A percentile compares a stretch with the other conserved stretches of the same genome.
Conservation (phyloP, 345 rosid species). For the Corchorus olitorius region DNA sequence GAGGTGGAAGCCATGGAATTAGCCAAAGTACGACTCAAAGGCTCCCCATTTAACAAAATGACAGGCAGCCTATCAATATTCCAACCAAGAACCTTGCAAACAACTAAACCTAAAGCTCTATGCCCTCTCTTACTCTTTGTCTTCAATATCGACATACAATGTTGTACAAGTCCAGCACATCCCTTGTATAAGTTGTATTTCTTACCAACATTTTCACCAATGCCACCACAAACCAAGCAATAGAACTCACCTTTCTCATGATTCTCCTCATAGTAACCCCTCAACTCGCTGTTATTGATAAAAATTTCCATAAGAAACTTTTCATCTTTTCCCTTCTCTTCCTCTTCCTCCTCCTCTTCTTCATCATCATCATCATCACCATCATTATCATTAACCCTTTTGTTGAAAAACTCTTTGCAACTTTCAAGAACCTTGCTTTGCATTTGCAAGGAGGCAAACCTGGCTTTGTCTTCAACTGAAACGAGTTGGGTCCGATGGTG, state of each 20-base stretch:
- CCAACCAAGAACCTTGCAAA: conserved; percentile 65
- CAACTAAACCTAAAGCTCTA: conserved; percentile 49
- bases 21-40: conserved; percentile 32
- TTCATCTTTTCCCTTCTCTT: conserved; percentile 38
- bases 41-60: conserved; percentile 42
- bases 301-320: conserved; percentile 50
- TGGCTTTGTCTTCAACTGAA: conserved; percentile 38
- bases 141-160: conserved; percentile 48
- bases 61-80: conserved; percentile 45
- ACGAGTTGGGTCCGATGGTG: conserved; percentile 15
- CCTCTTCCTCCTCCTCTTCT: conserved; percentile 32
- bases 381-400: conserved; percentile 33
- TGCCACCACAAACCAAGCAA: conserved; percentile 70
- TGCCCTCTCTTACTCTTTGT: conserved; percentile 46
- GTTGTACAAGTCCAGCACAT: conserved; percentile 66
- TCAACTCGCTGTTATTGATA: conserved; percentile 47
- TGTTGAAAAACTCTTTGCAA: conserved; percentile 44
- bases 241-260: conserved; percentile 53
- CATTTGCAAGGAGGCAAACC: conserved; percentile 31
- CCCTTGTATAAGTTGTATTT: conserved; percentile 42
- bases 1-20: background rate
- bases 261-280: conserved; percentile 57
- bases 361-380: conserved; percentile 33
- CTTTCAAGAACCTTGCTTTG: conserved; percentile 42
- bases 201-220: conserved; percentile 42